phyloP scores from a whole-genome alignment of 2,329 filamentous ascomycete species.

The Aspergillus pseudoviridinutans region DNA sequence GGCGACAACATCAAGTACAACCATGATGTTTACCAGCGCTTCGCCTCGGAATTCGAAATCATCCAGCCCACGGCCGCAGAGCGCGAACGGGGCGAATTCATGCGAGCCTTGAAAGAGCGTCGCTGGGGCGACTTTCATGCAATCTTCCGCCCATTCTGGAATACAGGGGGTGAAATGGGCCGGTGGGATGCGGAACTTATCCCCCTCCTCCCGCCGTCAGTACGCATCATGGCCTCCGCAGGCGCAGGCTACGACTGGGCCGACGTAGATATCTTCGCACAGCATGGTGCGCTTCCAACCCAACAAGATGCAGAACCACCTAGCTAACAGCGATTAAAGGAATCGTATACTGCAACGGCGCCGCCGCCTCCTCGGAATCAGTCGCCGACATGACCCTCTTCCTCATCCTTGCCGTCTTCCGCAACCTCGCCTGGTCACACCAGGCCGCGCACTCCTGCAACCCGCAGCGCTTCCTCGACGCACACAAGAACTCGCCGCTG shows the following conservation, averaged over 20 bases:
- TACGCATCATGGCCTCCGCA: slow-evolving; percentile 57
- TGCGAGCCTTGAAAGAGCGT: slow-evolving; percentile 38
- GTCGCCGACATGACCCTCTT: slow-evolving; percentile 69
- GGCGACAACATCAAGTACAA: slow-evolving; percentile 50
- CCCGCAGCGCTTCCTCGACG: slow-evolving; percentile 49
- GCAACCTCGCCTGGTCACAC: slow-evolving; percentile 62
- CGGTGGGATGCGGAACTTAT: slow-evolving; percentile 60
- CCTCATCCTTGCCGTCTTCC: slow-evolving; percentile 66
- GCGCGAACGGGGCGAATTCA: slow-evolving; percentile 34
- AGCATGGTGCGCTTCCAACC: slow-evolving; percentile 47
- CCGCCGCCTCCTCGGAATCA: slow-evolving; percentile 65
- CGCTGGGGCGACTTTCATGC: slow-evolving; percentile 42
- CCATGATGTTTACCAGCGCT: slow-evolving; percentile 39
- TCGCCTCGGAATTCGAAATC: slow-evolving; percentile 40
- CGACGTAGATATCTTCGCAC: slow-evolving; percentile 57
- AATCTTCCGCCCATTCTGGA: slow-evolving; percentile 60
- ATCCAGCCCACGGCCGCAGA: slow-evolving; percentile 37
- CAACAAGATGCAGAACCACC: not conserved
- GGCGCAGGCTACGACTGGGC: slow-evolving; percentile 64
- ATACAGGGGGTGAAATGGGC: slow-evolving; percentile 63
- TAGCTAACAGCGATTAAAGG: slow-evolving; percentile 12
- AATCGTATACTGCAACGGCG: slow-evolving; percentile 64
- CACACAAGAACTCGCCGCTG: slow-evolving; percentile 58
- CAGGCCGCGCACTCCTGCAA: slow-evolving; percentile 50
- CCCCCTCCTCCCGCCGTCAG: slow-evolving; percentile 48